Evolutionary conservation across 2,329 filamentous ascomycete species (phyloP).

Genomic region (Colletotrichum sp.): DNA sequence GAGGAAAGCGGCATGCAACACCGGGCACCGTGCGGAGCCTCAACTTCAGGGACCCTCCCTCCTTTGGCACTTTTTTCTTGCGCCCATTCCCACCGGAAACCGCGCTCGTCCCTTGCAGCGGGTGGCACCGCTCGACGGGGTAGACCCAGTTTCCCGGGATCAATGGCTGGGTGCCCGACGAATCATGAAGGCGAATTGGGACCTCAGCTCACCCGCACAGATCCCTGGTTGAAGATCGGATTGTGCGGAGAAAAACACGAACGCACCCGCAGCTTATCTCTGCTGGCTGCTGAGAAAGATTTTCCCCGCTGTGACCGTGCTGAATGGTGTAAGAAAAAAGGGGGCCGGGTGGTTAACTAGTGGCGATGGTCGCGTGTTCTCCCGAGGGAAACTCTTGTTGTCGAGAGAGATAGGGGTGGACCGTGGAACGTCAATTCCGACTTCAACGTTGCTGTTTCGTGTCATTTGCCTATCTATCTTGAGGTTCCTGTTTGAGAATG

Average conservation of each 20-base stretch:
- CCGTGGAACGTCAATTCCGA: background rate
- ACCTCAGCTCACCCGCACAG: background rate
- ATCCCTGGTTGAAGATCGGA: background rate
- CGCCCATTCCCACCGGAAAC: background rate
- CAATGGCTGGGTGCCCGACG: background rate
- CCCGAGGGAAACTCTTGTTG: background rate
- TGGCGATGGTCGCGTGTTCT: background rate
- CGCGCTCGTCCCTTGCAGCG: background rate
- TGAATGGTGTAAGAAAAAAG: background rate
- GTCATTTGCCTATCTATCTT: background rate
- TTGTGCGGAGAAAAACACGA: slow-evolving; percentile 7
- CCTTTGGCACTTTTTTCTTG: background rate
- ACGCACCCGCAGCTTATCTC: background rate
- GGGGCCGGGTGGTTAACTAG: background rate
- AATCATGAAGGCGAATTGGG: background rate
- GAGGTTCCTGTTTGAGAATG: background rate
- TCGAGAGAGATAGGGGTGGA: background rate
- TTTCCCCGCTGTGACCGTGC: background rate
- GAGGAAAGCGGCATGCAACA: background rate
- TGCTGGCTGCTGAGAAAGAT: background rate
- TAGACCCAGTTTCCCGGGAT: slow-evolving; percentile 8
- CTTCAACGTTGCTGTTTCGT: slow-evolving; percentile 8
- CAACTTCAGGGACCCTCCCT: background rate
- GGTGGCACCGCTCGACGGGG: slow-evolving; percentile 1
- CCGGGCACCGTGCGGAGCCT: slow-evolving; percentile 6